Evolutionary conservation across 2,329 filamentous ascomycete species (phyloP), one percentile per base, ranked within the genome.

Genomic region (Claviceps pazoutovae): DNA sequence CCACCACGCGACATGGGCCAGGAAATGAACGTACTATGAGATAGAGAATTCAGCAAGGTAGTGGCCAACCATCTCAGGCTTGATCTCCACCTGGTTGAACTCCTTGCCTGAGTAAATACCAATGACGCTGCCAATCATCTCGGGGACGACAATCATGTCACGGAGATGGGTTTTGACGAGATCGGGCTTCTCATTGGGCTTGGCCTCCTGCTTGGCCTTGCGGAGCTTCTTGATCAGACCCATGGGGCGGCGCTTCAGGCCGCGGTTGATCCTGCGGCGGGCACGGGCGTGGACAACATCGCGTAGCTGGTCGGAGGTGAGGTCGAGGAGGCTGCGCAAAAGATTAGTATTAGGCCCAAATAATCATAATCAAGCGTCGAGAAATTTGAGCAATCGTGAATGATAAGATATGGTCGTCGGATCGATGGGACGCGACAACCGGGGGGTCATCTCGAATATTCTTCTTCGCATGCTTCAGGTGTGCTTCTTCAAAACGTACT

Each of bases 81-180:
- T 96, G 80, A 98, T 93, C 78, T 98, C 93, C 67, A 98, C 90
- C 83, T 96, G 91, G 86, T 98, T 98, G 87, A 98, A 98, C 78
- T 97, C 90, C 86, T 98, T 98, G 72, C 93, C 93, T 63, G 88
- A 95, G 87, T 98, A 98, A 81, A 98, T 93, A 72, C 90, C 93
- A 68, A 98, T 86, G 68, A 98, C 91, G 75, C 81, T 87, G 68
- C 93, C 93, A 71, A 98, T 98, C 93, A 98, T 97, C 83, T 98
- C 93, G 67, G 93, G 93, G 65, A 98, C 93, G 71, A 98, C 84
- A 74, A 98, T 96, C 93, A 98, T 98, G 81, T 98, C 86, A 76
- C 91, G 90, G 68, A 98, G 86, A 75, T 98, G 91, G 59, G 91
- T 98, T 86, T 96, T 96, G 81, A 97, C 91, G 68, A 93, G 82